A percentile compares a stretch with the other conserved stretches of the same genome.
Evolutionary conservation across 345 rosid species (phyloP).

Genomic region (Pugionium cornutum): DNA sequence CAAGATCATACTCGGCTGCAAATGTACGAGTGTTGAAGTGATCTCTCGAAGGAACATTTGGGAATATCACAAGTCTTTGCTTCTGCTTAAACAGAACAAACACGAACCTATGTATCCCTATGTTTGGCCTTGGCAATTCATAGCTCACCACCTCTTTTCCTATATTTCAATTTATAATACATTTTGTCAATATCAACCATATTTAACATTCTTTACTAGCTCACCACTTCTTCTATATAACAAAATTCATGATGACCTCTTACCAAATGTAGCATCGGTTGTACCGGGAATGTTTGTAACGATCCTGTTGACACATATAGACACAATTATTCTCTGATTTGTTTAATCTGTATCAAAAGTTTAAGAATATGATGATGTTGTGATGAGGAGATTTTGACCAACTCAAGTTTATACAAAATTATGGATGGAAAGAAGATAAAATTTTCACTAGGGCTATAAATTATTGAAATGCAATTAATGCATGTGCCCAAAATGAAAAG

Average conservation of each 20-base stretch:
- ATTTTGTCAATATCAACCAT: no score
- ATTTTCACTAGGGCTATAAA: conserved; percentile 9
- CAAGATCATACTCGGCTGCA: conserved; percentile 54
- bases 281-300: conserved; percentile 38
- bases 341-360: no score
- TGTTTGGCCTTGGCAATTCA: conserved; percentile 59
- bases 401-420: conserved; percentile 6
- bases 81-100: conserved; percentile 64
- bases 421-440: no score
- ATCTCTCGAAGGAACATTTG: conserved; percentile 49
- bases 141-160: conserved; percentile 67
- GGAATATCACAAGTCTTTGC: conserved; percentile 45
- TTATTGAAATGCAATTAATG: conserved; percentile 22
- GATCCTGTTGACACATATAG: conserved; percentile 44
- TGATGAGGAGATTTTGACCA: conserved; percentile 16
- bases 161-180: conserved; percentile 12
- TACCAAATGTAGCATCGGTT: conserved; percentile 59
- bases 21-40: conserved; percentile 57
- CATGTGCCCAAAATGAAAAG: not conserved
- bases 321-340: not conserved
- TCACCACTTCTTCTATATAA: conserved; percentile 59
- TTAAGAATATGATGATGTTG: no score
- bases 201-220: no score
- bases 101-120: conserved; percentile 72
- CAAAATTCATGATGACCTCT: no score